These are phyloP conservation scores for Wickerhamiella parazyma DNA, from an alignment of 805 yeast genomes.

Conservation along the genomic window DNA sequence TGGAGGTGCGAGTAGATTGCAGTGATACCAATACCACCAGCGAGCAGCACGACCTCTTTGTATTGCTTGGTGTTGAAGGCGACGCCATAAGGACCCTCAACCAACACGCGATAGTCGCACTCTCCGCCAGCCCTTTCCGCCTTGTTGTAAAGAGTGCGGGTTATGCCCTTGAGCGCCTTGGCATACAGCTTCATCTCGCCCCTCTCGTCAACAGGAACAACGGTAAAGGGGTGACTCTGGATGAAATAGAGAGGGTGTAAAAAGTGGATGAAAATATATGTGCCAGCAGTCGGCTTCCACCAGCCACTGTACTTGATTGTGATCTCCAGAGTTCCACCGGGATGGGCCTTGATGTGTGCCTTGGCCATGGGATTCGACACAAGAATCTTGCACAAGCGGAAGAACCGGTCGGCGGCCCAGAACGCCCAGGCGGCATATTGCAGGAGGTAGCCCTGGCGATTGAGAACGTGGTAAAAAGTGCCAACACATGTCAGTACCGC, in stretches of 20 bases:
- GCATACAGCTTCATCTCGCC: constrained; percentile 4
- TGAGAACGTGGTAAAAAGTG: constrained; percentile 41
- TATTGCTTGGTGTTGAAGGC: constrained; percentile 29
- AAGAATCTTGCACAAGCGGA: constrained; percentile 41
- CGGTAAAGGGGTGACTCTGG: constrained; percentile 67
- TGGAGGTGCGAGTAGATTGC: constrained; percentile 36
- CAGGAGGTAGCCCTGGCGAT: constrained; percentile 36
- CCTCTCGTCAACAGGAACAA: constrained; percentile 12
- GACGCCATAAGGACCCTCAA: constrained; percentile 57
- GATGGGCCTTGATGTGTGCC: background rate
- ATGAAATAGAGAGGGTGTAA: constrained; percentile 40
- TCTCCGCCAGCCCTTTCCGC: background rate
- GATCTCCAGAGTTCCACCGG: constrained; percentile 1
- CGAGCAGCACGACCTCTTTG: constrained; percentile 30
- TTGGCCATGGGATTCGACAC: constrained; percentile 5
- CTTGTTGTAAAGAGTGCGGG: background rate
- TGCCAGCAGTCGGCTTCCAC: constrained; percentile 29
- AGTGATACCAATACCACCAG: constrained; percentile 51
- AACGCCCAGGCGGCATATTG: constrained; percentile 40
- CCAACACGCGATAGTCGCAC: constrained; percentile 24
- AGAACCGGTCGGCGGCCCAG: constrained; percentile 53
- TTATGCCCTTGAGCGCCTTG: constrained; percentile 6
- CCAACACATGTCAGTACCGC: constrained; percentile 41
- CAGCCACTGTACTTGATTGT: constrained; percentile 11
- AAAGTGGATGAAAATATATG: constrained; percentile 16